These are phyloP conservation scores for Aureobasidium uvarum DNA, from an alignment of 2,329 filamentous ascomycete species.

Conservation along the genomic window DNA sequence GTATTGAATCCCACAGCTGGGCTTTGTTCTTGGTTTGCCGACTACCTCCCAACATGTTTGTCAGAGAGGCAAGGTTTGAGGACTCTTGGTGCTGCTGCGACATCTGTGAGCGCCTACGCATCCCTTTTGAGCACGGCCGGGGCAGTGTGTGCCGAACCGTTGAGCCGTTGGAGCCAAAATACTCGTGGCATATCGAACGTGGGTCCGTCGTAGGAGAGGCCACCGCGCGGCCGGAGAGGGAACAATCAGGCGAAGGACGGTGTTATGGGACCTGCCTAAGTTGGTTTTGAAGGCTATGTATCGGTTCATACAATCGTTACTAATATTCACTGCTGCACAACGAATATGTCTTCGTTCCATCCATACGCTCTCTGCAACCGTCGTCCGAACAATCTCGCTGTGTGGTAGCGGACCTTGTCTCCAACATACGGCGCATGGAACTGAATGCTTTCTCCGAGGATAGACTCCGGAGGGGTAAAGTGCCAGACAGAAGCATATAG, in stretches of 20 bases:
- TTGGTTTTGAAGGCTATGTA: neutral
- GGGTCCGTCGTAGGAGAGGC: neutral
- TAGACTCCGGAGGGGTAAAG: slow-evolving; percentile 48
- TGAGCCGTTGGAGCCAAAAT: neutral
- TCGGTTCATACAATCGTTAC: neutral
- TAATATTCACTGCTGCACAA: slow-evolving; percentile 18
- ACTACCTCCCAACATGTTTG: neutral
- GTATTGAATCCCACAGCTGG: neutral
- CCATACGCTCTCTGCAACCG: slow-evolving; percentile 52
- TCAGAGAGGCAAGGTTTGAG: neutral
- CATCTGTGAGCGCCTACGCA: neutral
- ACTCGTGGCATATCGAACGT: neutral
- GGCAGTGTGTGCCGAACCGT: neutral
- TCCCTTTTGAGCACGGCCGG: neutral
- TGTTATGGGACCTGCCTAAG: neutral
- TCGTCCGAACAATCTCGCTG: slow-evolving; percentile 49
- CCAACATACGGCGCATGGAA: slow-evolving; percentile 60
- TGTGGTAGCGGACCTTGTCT: slow-evolving; percentile 50
- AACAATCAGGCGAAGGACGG: neutral
- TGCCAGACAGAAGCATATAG: slow-evolving; percentile 61
- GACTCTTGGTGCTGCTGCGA: neutral
- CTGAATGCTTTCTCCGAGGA: slow-evolving; percentile 52
- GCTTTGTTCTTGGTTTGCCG: neutral
- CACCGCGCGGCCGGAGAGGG: neutral
- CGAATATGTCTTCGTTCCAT: slow-evolving; percentile 52